phyloP scores from a whole-genome alignment of 2,329 filamentous ascomycete genomes.

The Colletotrichum abscissum region DNA sequence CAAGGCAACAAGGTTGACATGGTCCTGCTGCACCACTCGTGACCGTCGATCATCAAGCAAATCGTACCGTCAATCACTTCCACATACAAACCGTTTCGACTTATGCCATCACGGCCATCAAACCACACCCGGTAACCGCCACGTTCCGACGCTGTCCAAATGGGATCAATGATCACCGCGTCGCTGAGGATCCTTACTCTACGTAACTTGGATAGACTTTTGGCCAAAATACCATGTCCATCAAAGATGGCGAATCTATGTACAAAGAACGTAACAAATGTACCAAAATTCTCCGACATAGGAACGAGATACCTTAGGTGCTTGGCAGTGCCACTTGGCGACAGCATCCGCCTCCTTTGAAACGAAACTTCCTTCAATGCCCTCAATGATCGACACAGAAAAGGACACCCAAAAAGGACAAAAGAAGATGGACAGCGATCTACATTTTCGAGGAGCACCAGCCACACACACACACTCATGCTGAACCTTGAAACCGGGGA shows the following conservation, averaged over 20 bases:
- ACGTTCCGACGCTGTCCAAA: not conserved
- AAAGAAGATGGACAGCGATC: not conserved
- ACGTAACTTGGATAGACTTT: not conserved
- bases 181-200: too few species aligned
- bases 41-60: not conserved
- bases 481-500: not conserved
- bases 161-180: not conserved
- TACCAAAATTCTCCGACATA: not conserved
- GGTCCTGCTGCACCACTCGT: not conserved
- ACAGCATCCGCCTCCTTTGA: not conserved
- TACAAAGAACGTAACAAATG: not conserved
- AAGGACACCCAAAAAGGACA: not conserved
- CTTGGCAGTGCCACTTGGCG: not conserved
- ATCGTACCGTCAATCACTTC: not conserved
- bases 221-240: not conserved
- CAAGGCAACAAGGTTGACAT: not conserved
- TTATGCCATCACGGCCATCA: not conserved
- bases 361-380: not conserved
- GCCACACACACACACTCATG: not conserved
- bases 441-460: not conserved
- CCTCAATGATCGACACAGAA: not conserved
- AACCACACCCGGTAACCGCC: not conserved
- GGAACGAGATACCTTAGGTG: not conserved
- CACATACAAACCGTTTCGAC: not conserved
- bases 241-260: constrained; percentile 2